Evolutionary conservation across 139 green algal species (phyloP), one percentile per base, ranked within the genome.

Genomic region (Chlamydomonas sphaeroides): DNA sequence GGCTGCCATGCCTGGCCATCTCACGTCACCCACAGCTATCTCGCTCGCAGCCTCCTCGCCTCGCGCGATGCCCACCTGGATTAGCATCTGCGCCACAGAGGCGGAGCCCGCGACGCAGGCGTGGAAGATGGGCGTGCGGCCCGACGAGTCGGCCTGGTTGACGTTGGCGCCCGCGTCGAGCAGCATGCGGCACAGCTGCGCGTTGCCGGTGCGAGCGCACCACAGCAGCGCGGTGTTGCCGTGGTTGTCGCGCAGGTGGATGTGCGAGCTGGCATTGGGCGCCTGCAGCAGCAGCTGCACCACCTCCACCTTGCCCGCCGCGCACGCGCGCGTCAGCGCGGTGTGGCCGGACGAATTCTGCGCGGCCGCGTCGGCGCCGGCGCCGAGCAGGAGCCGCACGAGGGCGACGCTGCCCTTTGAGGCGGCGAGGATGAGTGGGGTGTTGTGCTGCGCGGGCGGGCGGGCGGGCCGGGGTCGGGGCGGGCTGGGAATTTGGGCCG

Each of bases 231-330:
- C 75, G 32, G 62, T 71, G 74, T 80, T 80, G 7, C 74, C 74
- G 42, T 80, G 74, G 59, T 70, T 72, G 32, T 82, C 75, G 5
- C 35, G 62, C 1, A 82, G 62, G 75, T 82, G 42, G 28, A 82
- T n/a, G 62, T 82, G 75, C 33, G 61, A 14, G 23, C n/a, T 3
- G 7, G 59, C 59, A 42, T 63, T 65, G 21, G 62, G 75, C 7
- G 62, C 61, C 61, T 49, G n/a, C 41, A 82, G 75, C 75, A 82
- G 75, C 75, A 82, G 59, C 75, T 82, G 75, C 75, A 72, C 75
- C 32, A 82, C 75, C 8, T 82, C 75, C 3, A 72, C 75, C 41
- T 82, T 82, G 42, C 75, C 75, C 18, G 75, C 75, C 14, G 75
- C 75, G 45, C 75, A 82, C 6, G 75, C 75, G 21, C 75, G 75